Conservation (phyloP, 768 basidiomycete genomes). For the Suillus placidus region DNA sequence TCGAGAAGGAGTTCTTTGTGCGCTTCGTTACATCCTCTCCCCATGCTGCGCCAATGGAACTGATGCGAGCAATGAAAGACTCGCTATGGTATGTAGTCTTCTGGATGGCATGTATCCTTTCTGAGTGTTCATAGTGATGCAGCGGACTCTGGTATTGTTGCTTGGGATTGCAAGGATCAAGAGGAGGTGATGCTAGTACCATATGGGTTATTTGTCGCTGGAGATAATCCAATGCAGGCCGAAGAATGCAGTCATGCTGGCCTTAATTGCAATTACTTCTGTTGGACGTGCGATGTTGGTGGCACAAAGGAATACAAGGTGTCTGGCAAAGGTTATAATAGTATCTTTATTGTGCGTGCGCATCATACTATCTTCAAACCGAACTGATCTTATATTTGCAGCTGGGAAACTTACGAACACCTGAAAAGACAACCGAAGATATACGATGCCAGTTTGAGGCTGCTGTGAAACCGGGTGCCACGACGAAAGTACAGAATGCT, state of each 20-base stretch:
- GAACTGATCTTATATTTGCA: not conserved
- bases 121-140: slow-evolving; percentile 8
- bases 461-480: not conserved
- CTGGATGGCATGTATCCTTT: not conserved
- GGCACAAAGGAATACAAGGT: slow-evolving; percentile 37
- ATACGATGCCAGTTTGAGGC: slow-evolving; percentile 7
- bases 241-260: slow-evolving; percentile 40
- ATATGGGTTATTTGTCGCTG: slow-evolving; percentile 33
- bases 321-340: slow-evolving; percentile 38
- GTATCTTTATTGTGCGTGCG: slow-evolving; percentile 32
- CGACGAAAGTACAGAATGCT: not conserved
- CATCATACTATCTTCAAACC: not conserved
- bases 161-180: slow-evolving; percentile 31
- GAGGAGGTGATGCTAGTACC: slow-evolving; percentile 20
- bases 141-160: slow-evolving; percentile 19
- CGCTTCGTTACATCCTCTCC: not conserved
- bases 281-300: slow-evolving; percentile 43
- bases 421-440: slow-evolving; percentile 22
- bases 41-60: not conserved
- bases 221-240: slow-evolving; percentile 38
- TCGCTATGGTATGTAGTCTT: not conserved
- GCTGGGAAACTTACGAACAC: slow-evolving; percentile 7
- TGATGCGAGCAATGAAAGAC: not conserved
- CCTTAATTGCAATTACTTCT: slow-evolving; percentile 41
- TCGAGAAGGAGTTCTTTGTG: not conserved